These are phyloP conservation scores for Fusarium humuli DNA, from an alignment of 2,329 filamentous ascomycete species.

Conservation along the genomic window DNA sequence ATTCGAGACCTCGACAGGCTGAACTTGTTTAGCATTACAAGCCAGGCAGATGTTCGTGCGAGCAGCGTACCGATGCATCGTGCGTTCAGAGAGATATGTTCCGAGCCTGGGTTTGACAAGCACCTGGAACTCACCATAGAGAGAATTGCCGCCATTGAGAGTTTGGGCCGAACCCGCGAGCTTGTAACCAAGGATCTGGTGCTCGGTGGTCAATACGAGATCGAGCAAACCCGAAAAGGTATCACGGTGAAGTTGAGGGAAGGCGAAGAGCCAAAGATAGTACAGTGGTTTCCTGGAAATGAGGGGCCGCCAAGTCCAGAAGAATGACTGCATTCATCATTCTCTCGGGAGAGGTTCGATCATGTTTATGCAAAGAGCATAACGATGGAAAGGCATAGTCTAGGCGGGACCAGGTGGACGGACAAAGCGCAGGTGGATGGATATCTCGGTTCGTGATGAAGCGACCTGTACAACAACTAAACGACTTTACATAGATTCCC, in stretches of 20 bases:
- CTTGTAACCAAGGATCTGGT: conserved; percentile 95
- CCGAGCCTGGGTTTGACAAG: conserved; percentile 79
- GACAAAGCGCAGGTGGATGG: conserved; percentile 21
- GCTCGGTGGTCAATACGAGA: conserved; percentile 81
- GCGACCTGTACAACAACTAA: conserved; percentile 37
- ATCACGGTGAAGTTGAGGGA: conserved; percentile 59
- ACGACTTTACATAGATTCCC: conserved; percentile 39
- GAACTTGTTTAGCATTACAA: conserved; percentile 96
- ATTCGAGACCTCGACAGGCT: conserved; percentile 92
- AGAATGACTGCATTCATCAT: conserved; percentile 6
- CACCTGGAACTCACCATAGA: conserved; percentile 85
- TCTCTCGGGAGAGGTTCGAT: background rate
- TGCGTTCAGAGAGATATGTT: conserved; percentile 88
- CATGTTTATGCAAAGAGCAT: conserved; percentile 2
- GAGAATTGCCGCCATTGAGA: conserved; percentile 92
- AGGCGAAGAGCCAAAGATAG: conserved; percentile 45
- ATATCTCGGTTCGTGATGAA: conserved; percentile 21
- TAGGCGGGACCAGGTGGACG: conserved; percentile 9
- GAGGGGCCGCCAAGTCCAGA: background rate
- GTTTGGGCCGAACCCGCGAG: conserved; percentile 91
- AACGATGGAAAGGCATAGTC: background rate
- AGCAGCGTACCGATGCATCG: conserved; percentile 97
- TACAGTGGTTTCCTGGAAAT: conserved; percentile 4
- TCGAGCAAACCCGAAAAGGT: conserved; percentile 58
- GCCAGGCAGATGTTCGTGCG: conserved; percentile 85